Base-by-base conservation (phyloP, 768 basidiomycete genomes). In the Suillus tomentosus region DNA sequence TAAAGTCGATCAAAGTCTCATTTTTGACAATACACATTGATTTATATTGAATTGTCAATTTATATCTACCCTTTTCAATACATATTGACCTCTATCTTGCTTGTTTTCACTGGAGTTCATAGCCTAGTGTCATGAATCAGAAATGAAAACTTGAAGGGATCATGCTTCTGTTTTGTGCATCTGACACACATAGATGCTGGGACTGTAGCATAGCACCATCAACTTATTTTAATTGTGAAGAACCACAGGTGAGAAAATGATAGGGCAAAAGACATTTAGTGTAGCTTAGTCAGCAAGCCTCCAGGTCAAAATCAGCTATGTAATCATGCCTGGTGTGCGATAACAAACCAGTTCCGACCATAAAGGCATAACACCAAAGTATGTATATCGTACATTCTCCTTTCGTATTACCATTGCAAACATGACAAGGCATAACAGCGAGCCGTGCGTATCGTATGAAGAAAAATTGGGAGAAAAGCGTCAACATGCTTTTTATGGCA, bases 391-490 rank as follows among this genome's bases (percentile, higher is more conserved):
- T 27, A 40, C 56, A 58, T 39, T 27, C 6, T 42, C 17, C 17
- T 9, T 42, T 58, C 15, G 40, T 40, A 64, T 63, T 65, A 56
- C 55, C 62, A 45, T 62, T 22, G 45, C 39, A 27, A 60, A 60
- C 65, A 65, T 67, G 45, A 63, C 63, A 47, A 55, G 60, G 43
- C 69, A 64, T 67, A 50, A 34, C n/a, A 54, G 36, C 57, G 60
- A 6, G 62, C 63, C 63, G 24, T 56, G 62, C 27, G 59, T 65
- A 69, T 69, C 72, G 47, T 72, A 60, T 27, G 37, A 42, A 22
- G 39, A 40, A 27, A 58, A 58, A 22, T 14, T 2, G 57, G 5
- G 19, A 17, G 10, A 19, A 56, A 27, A n/a, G 9, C 24, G 15
- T 58, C 57, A 11, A 58, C 24, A 58, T 42, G 57, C 57, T 58